Percentiles rank a stretch among this genome's conserved stretches.
Conservation (phyloP, 495 filamentous ascomycete species). For the Friedmanniomyces endolithicus region DNA sequence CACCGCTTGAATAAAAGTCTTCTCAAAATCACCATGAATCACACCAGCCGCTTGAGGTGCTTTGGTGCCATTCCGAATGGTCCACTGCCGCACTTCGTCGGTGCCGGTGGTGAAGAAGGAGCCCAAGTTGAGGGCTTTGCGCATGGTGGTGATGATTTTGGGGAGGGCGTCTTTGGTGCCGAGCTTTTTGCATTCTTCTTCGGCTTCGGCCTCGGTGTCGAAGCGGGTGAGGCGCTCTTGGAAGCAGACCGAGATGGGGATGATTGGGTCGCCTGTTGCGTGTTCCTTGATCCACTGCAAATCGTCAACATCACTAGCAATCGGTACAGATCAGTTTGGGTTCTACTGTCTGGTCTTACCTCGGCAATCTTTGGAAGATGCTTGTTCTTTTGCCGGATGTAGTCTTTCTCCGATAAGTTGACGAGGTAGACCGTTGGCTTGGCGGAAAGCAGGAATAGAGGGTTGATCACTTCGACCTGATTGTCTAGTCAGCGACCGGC, state of each 20-base stretch:
- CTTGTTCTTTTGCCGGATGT: slow-evolving; percentile 99
- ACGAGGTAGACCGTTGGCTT: slow-evolving; percentile 97
- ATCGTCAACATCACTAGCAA: too few relatives aligned
- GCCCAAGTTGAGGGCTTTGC: slow-evolving; percentile 72
- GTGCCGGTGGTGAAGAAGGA: slow-evolving; percentile 96
- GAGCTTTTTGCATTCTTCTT: slow-evolving; percentile 79
- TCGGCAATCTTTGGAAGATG: slow-evolving; percentile 80
- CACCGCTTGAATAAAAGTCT: slow-evolving; percentile 96
- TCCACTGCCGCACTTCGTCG: slow-evolving; percentile 98
- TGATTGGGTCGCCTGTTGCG: slow-evolving; percentile 73
- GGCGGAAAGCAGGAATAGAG: slow-evolving; percentile 83
- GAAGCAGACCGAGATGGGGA: slow-evolving; percentile 83
- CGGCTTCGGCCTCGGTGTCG: slow-evolving; percentile 61
- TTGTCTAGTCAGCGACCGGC: neutral
- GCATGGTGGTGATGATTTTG: slow-evolving; percentile 91
- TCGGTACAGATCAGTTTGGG: too few relatives aligned
- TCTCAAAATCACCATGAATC: slow-evolving; percentile 98
- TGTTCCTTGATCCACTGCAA: slow-evolving; percentile 91
- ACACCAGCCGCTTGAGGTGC: slow-evolving; percentile 94
- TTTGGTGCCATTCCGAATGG: slow-evolving; percentile 90
- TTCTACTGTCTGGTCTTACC: too few relatives aligned
- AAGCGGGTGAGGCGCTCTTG: slow-evolving; percentile 82
- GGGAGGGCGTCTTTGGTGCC: slow-evolving; percentile 79
- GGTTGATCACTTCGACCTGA: slow-evolving; percentile 95
- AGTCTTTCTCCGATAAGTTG: slow-evolving; percentile 95